Evolutionary conservation across 768 basidiomycete genomes (phyloP).

Genomic region (Pleurotus platypus): DNA sequence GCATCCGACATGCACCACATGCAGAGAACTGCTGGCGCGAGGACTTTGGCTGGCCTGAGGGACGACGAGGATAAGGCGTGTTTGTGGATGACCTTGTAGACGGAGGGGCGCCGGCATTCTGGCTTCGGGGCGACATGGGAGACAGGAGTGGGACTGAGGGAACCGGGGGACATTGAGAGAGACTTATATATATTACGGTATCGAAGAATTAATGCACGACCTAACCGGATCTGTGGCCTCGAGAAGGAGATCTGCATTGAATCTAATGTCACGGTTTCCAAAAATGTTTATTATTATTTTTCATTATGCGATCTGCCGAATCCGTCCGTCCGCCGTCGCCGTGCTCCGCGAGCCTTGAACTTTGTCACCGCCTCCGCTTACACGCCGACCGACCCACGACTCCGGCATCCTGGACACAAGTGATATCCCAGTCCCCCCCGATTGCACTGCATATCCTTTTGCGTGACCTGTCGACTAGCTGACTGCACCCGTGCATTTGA

Average conservation of each 20-base stretch:
- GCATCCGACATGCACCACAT: slow-evolving; percentile 89
- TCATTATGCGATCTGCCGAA: not conserved
- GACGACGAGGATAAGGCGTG: slow-evolving; percentile 45
- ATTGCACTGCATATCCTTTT: not conserved
- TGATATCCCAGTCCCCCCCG: slow-evolving; percentile 1
- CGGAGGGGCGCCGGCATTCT: slow-evolving; percentile 33
- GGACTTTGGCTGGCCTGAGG: slow-evolving; percentile 66
- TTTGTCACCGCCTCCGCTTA: slow-evolving; percentile 7
- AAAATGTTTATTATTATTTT: slow-evolving; percentile 4
- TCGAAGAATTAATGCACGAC: slow-evolving; percentile 22
- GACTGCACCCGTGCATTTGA: slow-evolving; percentile 6
- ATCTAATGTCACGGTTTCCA: not conserved
- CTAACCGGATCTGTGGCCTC: slow-evolving; percentile 6
- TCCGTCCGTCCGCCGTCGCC: not conserved
- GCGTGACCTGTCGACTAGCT: not conserved
- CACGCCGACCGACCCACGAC: not conserved
- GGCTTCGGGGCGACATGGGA: slow-evolving; percentile 57
- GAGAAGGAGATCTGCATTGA: slow-evolving; percentile 2
- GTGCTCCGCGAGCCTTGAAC: slow-evolving; percentile 10
- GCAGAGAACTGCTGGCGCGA: slow-evolving; percentile 87
- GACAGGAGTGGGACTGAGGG: slow-evolving; percentile 20
- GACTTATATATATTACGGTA: slow-evolving; percentile 27
- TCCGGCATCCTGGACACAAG: not conserved
- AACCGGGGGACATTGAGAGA: slow-evolving; percentile 23
- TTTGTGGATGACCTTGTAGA: slow-evolving; percentile 15